phyloP scores from a whole-genome alignment of 2,329 filamentous ascomycete genomes.

The Colletotrichum filicis region DNA sequence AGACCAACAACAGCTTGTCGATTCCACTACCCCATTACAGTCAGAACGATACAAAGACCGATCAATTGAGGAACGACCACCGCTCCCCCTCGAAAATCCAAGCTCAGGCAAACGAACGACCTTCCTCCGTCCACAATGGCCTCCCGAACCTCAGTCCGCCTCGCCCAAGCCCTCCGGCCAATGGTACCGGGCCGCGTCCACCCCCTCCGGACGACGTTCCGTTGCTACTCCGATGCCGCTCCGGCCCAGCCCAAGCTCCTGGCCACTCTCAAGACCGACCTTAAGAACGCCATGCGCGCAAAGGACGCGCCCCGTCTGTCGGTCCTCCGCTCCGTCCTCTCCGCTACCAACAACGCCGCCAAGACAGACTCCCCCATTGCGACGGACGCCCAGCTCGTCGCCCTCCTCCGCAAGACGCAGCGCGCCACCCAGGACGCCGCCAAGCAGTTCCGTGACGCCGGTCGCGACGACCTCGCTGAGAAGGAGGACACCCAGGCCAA shows the following conservation, averaged over 20 bases:
- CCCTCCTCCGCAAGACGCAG: conserved; percentile 73
- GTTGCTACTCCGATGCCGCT: conserved; percentile 39
- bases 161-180: conserved; percentile 39
- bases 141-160: conserved; percentile 39
- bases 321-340: conserved; percentile 75
- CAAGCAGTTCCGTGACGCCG: conserved; percentile 71
- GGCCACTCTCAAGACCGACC: conserved; percentile 66
- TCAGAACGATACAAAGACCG: not conserved
- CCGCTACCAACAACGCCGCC: conserved; percentile 78
- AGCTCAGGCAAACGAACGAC: not conserved
- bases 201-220: conserved; percentile 32
- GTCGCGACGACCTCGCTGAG: conserved; percentile 74
- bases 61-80: not conserved
- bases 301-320: conserved; percentile 73
- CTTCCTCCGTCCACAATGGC: conserved; percentile 37
- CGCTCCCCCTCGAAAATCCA: not conserved
- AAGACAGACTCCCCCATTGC: conserved; percentile 78
- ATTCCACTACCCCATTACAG: not conserved
- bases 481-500: conserved; percentile 75
- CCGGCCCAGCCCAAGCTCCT: conserved; percentile 59
- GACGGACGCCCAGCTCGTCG: conserved; percentile 76
- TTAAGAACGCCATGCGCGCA: conserved; percentile 74
- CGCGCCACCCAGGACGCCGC: conserved; percentile 67
- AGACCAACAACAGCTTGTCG: not conserved
- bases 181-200: conserved; percentile 30